Percentiles rank a stretch among this genome's conserved stretches.
phyloP scores from a whole-genome alignment of 169 alveolate species.

The Plasmodium reichenowi region DNA sequence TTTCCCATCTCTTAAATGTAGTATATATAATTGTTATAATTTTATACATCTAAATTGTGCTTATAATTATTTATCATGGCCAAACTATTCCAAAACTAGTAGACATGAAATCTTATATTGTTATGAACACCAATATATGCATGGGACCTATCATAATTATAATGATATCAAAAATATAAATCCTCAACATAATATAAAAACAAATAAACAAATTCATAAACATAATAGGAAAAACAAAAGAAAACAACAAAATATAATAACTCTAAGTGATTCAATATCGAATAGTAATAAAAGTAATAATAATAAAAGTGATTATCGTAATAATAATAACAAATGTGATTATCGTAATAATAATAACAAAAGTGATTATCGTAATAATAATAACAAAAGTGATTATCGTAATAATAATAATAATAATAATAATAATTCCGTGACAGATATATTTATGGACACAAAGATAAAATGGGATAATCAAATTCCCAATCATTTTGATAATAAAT shows the following conservation, averaged over 20 bases:
- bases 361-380: no score
- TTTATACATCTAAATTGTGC: constrained; percentile 59
- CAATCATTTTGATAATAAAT: no score
- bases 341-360: no score
- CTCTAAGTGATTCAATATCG: not conserved
- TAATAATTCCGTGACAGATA: no score
- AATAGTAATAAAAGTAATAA: not conserved
- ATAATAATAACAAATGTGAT: no score
- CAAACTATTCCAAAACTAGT: constrained; percentile 48
- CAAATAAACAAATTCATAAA: not conserved
- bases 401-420: not conserved
- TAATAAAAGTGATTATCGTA: not conserved
- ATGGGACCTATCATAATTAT: constrained; percentile 54
- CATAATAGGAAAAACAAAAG: not conserved
- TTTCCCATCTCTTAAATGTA: constrained; percentile 68
- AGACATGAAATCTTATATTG: constrained; percentile 65
- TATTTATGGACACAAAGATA: no score
- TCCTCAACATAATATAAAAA: not conserved
- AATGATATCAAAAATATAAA: not conserved
- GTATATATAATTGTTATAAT: constrained; percentile 41
- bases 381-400: not conserved
- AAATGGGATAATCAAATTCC: no score
- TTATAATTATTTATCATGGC: constrained; percentile 49
- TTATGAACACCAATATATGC: constrained; percentile 69
- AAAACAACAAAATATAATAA: not conserved